Base-by-base conservation (phyloP, 768 basidiomycete species). In the Trametes gibbosa region DNA sequence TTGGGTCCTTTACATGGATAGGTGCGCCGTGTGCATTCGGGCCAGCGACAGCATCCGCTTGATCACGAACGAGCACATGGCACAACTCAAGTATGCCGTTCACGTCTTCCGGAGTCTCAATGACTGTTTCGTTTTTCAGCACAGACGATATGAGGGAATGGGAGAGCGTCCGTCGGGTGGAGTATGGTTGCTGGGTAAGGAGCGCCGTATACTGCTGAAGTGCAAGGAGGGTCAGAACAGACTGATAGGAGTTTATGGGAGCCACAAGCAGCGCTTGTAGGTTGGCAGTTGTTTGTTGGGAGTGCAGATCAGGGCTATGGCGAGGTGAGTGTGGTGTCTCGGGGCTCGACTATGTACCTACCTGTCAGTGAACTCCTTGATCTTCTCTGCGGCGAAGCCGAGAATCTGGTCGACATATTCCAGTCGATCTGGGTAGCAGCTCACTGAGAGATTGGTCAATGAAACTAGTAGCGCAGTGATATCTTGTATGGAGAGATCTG, bases 351-450 rank as follows among this genome's bases (percentile, higher is more conserved):
- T 17, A 7, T 41, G 16, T 13, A 24, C 37, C 8, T 55, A 90
- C 94, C 84, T 94, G 17, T 93, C 90, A 7, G 79, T 75, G 70
- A 85, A 95, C 65, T 95, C 94, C 63, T 87, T 83, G 59, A 93
- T 84, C 72, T 98, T 97, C 23, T 84, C 81, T 5, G 85, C 85
- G 1, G 94, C 92, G 68, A 96, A 99, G 6, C 85, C 86, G 54
- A 98, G 80, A 17, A 98, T 86, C 73, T 98, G 95, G 66, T 98
- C 95, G 39, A 99, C 94, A 68, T 98, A 98, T 77, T 98, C 95
- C 50, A 98, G 81, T 64, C 92, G 81, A 69, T 98, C 96, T 1
- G 97, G 97, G 72, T 99, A 99, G 73, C 96, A 98, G 72, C 92
- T 95, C 24, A 99, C 76, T 0, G 94, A 95, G 12, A 98, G 82